These are phyloP conservation scores for Aspergillus affinis DNA, from an alignment of 495 filamentous ascomycete genomes.

Conservation along the genomic window DNA sequence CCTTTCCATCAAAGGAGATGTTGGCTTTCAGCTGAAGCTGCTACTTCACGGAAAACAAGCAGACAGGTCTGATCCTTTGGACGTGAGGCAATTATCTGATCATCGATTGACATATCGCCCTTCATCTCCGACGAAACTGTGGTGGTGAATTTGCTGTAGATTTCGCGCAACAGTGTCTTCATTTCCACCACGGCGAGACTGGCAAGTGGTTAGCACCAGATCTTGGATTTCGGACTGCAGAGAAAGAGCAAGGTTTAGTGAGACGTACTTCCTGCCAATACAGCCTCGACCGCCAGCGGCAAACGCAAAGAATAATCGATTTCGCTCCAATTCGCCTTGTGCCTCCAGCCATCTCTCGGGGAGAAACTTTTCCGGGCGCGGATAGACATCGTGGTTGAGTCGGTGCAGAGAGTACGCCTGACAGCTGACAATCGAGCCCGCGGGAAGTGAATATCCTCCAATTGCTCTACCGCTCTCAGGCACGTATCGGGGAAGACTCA, in stretches of 20 bases:
- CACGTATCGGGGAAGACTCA: constrained; percentile 63
- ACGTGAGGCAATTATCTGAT: constrained; percentile 60
- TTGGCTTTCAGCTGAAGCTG: too few relatives aligned
- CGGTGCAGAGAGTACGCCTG: constrained; percentile 69
- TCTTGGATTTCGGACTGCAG: too few relatives aligned
- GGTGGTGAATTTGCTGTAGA: constrained; percentile 58
- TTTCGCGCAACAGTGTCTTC: constrained; percentile 53
- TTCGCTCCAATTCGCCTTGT: constrained; percentile 37
- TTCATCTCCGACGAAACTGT: constrained; percentile 51
- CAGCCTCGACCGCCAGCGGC: constrained; percentile 42
- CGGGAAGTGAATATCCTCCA: constrained; percentile 50
- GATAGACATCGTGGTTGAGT: constrained; percentile 53
- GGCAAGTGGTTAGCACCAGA: constrained; percentile 39
- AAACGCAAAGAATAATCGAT: constrained; percentile 51
- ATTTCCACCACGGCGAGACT: constrained; percentile 67
- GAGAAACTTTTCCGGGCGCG: constrained; percentile 52
- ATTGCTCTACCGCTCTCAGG: constrained; percentile 42
- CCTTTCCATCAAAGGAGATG: too few relatives aligned
- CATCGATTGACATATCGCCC: constrained; percentile 52
- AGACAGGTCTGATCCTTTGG: constrained; percentile 55
- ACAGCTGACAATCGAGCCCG: constrained; percentile 62
- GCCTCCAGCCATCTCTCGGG: constrained; percentile 65
- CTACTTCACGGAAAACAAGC: constrained; percentile 30
- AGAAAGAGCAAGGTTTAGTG: constrained; percentile 32
- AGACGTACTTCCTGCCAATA: constrained; percentile 46